These are phyloP conservation scores for Penicillium concentricum DNA, from an alignment of 2,329 filamentous ascomycete genomes.

Conservation along the genomic window DNA sequence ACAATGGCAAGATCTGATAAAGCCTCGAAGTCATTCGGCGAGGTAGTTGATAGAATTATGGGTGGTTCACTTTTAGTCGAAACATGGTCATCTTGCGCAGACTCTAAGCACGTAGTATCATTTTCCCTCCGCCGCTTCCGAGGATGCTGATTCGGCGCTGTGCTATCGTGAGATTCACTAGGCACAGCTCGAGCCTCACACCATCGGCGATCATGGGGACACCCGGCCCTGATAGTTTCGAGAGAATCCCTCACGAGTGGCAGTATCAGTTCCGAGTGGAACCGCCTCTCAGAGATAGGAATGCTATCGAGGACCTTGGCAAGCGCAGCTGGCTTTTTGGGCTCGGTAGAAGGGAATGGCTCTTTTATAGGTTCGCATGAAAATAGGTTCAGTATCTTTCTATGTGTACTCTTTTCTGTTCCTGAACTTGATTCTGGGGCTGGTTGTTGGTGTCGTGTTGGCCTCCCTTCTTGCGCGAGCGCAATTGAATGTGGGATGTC, in stretches of 20 bases:
- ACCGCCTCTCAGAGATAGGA: conserved; percentile 31
- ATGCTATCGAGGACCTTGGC: conserved; percentile 39
- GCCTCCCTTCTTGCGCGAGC: conserved; percentile 51
- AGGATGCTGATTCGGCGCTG: neutral
- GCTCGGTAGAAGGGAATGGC: conserved; percentile 52
- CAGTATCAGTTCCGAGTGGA: conserved; percentile 28
- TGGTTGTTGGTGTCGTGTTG: neutral
- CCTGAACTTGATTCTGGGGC: neutral
- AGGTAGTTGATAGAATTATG: conserved; percentile 33
- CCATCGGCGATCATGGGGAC: conserved; percentile 26
- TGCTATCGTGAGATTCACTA: neutral
- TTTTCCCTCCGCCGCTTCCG: neutral
- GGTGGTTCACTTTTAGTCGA: conserved; percentile 21
- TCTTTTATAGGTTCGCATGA: conserved; percentile 47
- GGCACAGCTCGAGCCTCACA: conserved; percentile 29
- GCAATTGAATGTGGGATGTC: conserved; percentile 61
- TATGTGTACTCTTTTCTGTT: neutral
- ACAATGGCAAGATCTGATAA: conserved; percentile 27
- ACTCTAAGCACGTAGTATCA: neutral
- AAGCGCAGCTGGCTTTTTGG: conserved; percentile 49
- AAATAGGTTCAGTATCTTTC: conserved; percentile 31
- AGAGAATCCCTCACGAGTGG: conserved; percentile 43
- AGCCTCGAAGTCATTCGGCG: conserved; percentile 31
- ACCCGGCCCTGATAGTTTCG: conserved; percentile 26
- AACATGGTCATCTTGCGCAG: neutral